Percentiles rank a stretch among this genome's conserved stretches.
phyloP scores from a whole-genome alignment of 1,284 basidiomycete species.

The Rhodotorula sp. region DNA sequence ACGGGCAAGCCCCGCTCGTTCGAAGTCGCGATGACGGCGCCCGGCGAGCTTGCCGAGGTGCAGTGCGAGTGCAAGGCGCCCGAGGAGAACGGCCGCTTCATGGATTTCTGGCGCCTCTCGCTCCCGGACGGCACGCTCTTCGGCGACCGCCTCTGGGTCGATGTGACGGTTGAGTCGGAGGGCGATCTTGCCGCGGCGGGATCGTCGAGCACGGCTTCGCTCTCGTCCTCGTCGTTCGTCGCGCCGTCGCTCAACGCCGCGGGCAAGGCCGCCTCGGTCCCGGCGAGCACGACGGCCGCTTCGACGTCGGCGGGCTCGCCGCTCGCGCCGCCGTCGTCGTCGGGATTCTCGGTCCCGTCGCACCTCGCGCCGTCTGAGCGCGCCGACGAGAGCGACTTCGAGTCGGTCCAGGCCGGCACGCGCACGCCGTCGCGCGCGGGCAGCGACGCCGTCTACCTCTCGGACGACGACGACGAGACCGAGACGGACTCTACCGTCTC shows the following conservation, averaged over 20 bases:
- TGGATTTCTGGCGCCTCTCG: conserved; percentile 41
- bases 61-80: conserved; percentile 42
- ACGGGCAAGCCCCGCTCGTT: background rate
- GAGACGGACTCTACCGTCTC: background rate
- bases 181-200: conserved; percentile 6
- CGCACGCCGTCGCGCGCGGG: background rate
- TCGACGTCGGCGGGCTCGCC: background rate
- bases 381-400: conserved; percentile 24
- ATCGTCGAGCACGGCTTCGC: background rate
- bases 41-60: conserved; percentile 35
- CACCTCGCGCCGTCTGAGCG: background rate
- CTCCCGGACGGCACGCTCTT: conserved; percentile 32
- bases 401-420: conserved; percentile 8
- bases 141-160: conserved; percentile 41
- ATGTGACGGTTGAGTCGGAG: conserved; percentile 26
- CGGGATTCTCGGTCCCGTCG: conserved; percentile 16
- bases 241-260: conserved; percentile 22
- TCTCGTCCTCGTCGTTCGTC: conserved; percentile 19
- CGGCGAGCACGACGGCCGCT: background rate
- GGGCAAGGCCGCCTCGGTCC: conserved; percentile 15
- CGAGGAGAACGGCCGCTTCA: conserved; percentile 37
- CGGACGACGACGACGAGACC: conserved; percentile 2
- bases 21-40: conserved; percentile 11
- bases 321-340: conserved; percentile 8
- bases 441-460: conserved; percentile 2